These are phyloP conservation scores for Pseudocercospora eumusae DNA, from an alignment of 2,329 filamentous ascomycete species.

Conservation along the genomic window DNA sequence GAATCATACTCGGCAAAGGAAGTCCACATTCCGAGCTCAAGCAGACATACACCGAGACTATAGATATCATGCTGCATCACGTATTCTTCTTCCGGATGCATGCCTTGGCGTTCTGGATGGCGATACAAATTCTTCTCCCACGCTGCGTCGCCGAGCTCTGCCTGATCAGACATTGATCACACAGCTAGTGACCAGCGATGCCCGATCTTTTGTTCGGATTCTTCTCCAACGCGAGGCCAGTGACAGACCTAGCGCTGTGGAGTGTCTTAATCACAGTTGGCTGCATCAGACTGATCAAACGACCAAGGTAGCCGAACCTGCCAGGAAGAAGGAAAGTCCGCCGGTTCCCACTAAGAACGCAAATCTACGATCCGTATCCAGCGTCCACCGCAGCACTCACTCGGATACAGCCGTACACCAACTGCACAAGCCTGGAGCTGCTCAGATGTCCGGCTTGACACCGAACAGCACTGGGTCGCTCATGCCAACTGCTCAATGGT, in stretches of 20 bases:
- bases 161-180: neutral
- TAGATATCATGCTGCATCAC: conserved; percentile 58
- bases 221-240: neutral
- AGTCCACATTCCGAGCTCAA: conserved; percentile 56
- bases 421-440: neutral
- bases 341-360: neutral
- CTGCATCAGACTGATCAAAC: neutral
- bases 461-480: neutral
- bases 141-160: conserved; percentile 39
- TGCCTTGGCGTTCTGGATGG: conserved; percentile 53
- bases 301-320: neutral
- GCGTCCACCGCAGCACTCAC: neutral
- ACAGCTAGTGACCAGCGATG: neutral
- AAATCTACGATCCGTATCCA: neutral
- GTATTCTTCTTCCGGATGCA: conserved; percentile 44
- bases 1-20: conserved; percentile 36
- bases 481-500: neutral
- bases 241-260: neutral
- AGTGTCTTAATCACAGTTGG: neutral
- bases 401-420: neutral
- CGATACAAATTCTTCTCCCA: conserved; percentile 55
- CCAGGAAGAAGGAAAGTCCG: neutral
- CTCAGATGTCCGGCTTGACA: neutral
- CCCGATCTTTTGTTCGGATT: neutral
- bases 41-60: conserved; percentile 56